Conservation (phyloP, 2,329 filamentous ascomycete species). For the Orbilia brochopaga region DNA sequence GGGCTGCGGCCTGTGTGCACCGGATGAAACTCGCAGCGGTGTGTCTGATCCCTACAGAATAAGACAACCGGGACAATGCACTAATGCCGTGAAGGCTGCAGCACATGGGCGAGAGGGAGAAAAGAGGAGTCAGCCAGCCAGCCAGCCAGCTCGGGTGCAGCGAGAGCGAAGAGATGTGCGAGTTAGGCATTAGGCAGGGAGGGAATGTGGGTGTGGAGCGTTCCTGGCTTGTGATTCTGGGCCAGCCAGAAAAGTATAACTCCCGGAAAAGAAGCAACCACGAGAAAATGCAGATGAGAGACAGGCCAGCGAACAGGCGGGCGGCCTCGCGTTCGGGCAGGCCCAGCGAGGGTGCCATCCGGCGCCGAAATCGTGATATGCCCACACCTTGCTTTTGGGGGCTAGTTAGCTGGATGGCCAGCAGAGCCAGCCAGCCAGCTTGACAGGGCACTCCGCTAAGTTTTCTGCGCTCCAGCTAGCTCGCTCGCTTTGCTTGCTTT, state of each 20-base stretch:
- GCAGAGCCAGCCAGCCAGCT: slow-evolving; percentile 8
- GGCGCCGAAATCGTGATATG: slow-evolving; percentile 38
- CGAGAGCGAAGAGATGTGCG: neutral
- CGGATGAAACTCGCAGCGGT: slow-evolving; percentile 47
- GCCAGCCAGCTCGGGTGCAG: slow-evolving; percentile 21
- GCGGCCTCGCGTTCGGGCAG: slow-evolving; percentile 12
- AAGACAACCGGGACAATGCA: slow-evolving; percentile 47
- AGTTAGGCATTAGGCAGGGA: neutral
- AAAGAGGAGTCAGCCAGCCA: slow-evolving; percentile 43
- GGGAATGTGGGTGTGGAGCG: slow-evolving; percentile 44
- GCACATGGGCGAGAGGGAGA: slow-evolving; percentile 49
- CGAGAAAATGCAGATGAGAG: neutral
- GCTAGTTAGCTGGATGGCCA: slow-evolving; percentile 35
- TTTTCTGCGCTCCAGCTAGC: slow-evolving; percentile 10
- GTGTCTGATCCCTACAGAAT: slow-evolving; percentile 42
- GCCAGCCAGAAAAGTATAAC: slow-evolving; percentile 11
- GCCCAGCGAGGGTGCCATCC: slow-evolving; percentile 10
- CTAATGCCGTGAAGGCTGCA: slow-evolving; percentile 47
- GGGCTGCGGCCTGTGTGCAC: slow-evolving; percentile 29
- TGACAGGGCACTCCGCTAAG: slow-evolving; percentile 41
- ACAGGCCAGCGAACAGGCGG: neutral
- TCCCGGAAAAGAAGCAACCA: neutral
- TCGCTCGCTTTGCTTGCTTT: slow-evolving; percentile 18
- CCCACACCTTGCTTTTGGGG: slow-evolving; percentile 43
- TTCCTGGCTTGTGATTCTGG: slow-evolving; percentile 50